phyloP scores from a whole-genome alignment of 176 grass and related monocot species.

The Metroxylon sagu region DNA sequence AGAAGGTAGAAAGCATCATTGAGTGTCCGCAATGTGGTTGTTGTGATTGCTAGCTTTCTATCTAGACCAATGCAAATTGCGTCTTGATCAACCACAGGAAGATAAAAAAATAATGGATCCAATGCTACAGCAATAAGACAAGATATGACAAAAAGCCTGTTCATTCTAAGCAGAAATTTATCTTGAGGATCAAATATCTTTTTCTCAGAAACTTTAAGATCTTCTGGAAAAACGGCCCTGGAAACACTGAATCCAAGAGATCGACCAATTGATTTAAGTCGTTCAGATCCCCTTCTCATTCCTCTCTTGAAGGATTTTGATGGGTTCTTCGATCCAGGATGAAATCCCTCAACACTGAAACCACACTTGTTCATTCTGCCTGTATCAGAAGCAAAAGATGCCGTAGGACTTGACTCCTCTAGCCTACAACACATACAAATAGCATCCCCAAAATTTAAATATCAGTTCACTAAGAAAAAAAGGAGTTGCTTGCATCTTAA shows the following conservation, averaged over 20 bases:
- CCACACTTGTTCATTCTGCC: slow-evolving; percentile 31
- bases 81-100: slow-evolving; percentile 33
- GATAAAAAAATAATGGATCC: slow-evolving; percentile 86
- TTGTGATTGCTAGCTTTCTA: slow-evolving; percentile 25
- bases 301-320: slow-evolving; percentile 35
- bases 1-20: slow-evolving; percentile 65
- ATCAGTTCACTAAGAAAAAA: background rate
- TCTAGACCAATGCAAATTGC: slow-evolving; percentile 66
- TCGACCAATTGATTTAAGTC: slow-evolving; percentile 62
- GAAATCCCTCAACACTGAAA: slow-evolving; percentile 50
- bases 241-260: slow-evolving; percentile 61
- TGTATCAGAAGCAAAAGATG: slow-evolving; percentile 37
- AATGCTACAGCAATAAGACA: slow-evolving; percentile 69
- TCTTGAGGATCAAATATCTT: slow-evolving; percentile 92
- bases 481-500: too few relatives aligned
- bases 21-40: slow-evolving; percentile 45
- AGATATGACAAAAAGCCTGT: slow-evolving; percentile 56
- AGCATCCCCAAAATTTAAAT: too few relatives aligned
- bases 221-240: slow-evolving; percentile 81
- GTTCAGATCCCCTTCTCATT: slow-evolving; percentile 50
- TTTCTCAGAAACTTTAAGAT: slow-evolving; percentile 55
- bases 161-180: slow-evolving; percentile 46
- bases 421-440: slow-evolving; percentile 30
- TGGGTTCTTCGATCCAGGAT: slow-evolving; percentile 17
- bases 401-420: slow-evolving; percentile 33